phyloP scores from a whole-genome alignment of 1,284 basidiomycete genomes.

The Tilletia horrida region DNA sequence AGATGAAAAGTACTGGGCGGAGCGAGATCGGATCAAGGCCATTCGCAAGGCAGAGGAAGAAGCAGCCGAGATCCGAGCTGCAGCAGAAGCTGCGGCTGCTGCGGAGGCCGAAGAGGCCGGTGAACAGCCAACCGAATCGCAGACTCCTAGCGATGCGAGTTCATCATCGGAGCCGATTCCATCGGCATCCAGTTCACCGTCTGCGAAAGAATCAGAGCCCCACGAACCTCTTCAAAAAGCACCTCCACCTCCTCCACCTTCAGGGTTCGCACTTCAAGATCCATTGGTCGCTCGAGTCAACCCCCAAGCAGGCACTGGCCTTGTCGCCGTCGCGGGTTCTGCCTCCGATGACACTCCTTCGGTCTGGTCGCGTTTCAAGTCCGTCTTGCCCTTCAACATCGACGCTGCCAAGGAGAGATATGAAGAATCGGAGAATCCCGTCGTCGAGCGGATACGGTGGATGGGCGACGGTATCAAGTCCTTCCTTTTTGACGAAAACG shows the following conservation, averaged over 20 bases:
- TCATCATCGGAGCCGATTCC: background rate
- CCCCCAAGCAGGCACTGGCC: conserved; percentile 32
- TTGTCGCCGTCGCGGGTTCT: conserved; percentile 20
- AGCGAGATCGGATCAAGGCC: conserved; percentile 13
- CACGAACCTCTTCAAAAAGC: background rate
- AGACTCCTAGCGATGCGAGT: background rate
- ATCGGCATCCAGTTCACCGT: background rate
- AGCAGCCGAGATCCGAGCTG: conserved; percentile 4
- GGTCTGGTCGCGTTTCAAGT: conserved; percentile 3
- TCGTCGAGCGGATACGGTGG: conserved; percentile 74
- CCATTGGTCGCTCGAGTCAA: conserved; percentile 22
- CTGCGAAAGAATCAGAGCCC: conserved; percentile 19
- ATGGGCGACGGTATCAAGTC: conserved; percentile 81
- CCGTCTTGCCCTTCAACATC: background rate
- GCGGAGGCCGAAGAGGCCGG: conserved; percentile 17
- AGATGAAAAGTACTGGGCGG: conserved; percentile 16
- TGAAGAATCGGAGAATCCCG: conserved; percentile 88
- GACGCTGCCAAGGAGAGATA: conserved; percentile 57
- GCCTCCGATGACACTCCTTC: background rate
- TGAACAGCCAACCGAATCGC: background rate
- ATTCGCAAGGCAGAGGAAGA: conserved; percentile 1
- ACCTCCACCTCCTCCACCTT: conserved; percentile 2
- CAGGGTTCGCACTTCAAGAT: conserved; percentile 9
- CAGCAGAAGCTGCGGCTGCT: background rate
- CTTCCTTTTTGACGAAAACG: conserved; percentile 88